Percentiles rank a stretch among this genome's conserved stretches.
These are phyloP conservation scores for Atalantia buxifolia DNA, from an alignment of 345 rosid species.

Conservation along the genomic window DNA sequence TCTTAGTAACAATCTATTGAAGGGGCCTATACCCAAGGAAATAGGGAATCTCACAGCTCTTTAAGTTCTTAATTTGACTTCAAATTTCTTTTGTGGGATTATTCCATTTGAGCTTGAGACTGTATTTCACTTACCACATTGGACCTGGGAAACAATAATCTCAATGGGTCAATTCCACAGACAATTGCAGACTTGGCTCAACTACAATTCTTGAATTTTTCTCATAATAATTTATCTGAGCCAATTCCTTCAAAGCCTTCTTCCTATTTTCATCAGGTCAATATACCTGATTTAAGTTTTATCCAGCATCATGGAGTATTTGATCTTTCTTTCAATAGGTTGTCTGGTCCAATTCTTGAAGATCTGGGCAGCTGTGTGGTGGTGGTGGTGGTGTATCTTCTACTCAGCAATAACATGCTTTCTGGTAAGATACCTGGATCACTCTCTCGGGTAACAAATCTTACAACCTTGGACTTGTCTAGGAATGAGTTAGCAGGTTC, in stretches of 20 bases:
- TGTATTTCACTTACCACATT: slow-evolving; percentile 58
- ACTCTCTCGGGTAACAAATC: slow-evolving; percentile 54
- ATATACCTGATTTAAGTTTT: slow-evolving; percentile 57
- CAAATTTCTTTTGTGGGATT: slow-evolving; percentile 60
- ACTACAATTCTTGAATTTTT: slow-evolving; percentile 72
- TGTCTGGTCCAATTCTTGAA: slow-evolving; percentile 68
- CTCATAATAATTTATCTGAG: slow-evolving; percentile 50
- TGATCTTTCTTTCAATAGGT: slow-evolving; percentile 59
- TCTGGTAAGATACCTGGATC: slow-evolving; percentile 74
- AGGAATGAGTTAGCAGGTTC: too few relatives aligned
- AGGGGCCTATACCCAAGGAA: slow-evolving; percentile 64
- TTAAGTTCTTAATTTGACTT: slow-evolving; percentile 64
- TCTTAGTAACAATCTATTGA: slow-evolving; percentile 54
- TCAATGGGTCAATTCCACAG: slow-evolving; percentile 38
- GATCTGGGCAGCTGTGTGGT: slow-evolving; percentile 43
- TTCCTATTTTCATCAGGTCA: slow-evolving; percentile 41
- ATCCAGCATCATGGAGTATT: slow-evolving; percentile 82
- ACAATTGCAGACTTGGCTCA: slow-evolving; percentile 51
- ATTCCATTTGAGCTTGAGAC: slow-evolving; percentile 61
- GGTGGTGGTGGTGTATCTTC: slow-evolving; percentile 54
- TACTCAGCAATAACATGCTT: slow-evolving; percentile 61
- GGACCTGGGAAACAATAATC: too few relatives aligned
- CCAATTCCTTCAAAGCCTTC: too few relatives aligned
- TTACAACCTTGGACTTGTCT: slow-evolving; percentile 20
- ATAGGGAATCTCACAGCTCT: slow-evolving; percentile 61